phyloP scores from a whole-genome alignment of 352 stramenopile genomes.

The Albugo candida region DNA sequence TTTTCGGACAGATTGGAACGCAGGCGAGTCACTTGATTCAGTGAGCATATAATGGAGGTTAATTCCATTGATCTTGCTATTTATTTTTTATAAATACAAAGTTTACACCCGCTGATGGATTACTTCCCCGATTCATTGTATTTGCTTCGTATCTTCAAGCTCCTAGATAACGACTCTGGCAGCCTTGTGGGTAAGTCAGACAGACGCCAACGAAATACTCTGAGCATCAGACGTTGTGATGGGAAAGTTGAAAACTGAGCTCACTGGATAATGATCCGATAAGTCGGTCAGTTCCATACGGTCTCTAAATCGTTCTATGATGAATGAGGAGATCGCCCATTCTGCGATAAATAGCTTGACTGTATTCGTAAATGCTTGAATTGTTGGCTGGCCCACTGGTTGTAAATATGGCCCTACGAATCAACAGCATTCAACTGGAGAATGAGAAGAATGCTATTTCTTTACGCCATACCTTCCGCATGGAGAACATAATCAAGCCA shows the following conservation, averaged over 20 bases:
- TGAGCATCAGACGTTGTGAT: constrained; percentile 8
- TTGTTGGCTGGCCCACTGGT: constrained; percentile 21
- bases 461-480: constrained; percentile 20
- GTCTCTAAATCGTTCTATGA: constrained; percentile 2
- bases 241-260: constrained; percentile 41
- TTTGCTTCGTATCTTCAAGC: too few relatives aligned
- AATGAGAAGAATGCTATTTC: background rate
- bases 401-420: constrained; percentile 46
- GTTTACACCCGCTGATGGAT: too few relatives aligned
- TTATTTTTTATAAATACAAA: too few relatives aligned
- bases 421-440: background rate
- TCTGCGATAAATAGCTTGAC: constrained; percentile 32
- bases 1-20: too few relatives aligned
- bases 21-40: too few relatives aligned
- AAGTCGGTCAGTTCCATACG: constrained; percentile 42
- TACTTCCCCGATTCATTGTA: too few relatives aligned
- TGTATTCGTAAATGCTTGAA: constrained; percentile 35
- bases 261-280: constrained; percentile 64
- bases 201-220: too few relatives aligned
- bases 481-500: constrained; percentile 75
- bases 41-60: too few relatives aligned
- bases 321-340: constrained; percentile 21
- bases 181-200: too few relatives aligned
- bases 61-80: too few relatives aligned
- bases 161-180: too few relatives aligned